Base-by-base conservation (phyloP, 805 yeast species). In the Tetrapisispora phaffii region DNA sequence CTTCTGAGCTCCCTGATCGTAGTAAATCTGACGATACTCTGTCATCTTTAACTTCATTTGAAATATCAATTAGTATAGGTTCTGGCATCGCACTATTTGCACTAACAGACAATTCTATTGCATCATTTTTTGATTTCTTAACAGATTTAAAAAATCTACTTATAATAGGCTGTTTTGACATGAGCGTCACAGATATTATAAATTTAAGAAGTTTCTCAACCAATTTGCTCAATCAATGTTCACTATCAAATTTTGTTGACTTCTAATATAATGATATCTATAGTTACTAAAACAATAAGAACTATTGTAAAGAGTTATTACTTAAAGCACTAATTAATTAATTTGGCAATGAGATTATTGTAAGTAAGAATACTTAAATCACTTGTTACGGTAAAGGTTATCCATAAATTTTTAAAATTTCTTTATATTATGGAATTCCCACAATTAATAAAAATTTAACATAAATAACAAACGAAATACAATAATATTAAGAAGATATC, bases 151-250 rank as follows among this genome's bases (percentile, higher is more conserved):
- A 63, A 35, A 63, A 63, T 42, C 50, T 51, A 41, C 65, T 62
- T 3, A 62, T 62, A 6, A 57, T 48, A 3, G 63, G 61, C 40
- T 62, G 67, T 12, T 42, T 44, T 3, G 50, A 47, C 65, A 60
- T 29, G 7, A 12, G n/a, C n/a, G n/a, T n/a, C n/a, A n/a, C n/a
- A n/a, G n/a, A n/a, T n/a, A n/a, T n/a, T n/a, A n/a, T n/a, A n/a
- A n/a, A n/a, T n/a, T n/a, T n/a, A n/a, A n/a, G n/a, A n/a, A n/a
- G n/a, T n/a, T n/a, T n/a, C n/a, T n/a, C n/a, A n/a, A n/a, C n/a
- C n/a, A n/a, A n/a, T n/a, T n/a, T n/a, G n/a, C n/a, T n/a, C n/a
- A n/a, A n/a, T n/a, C n/a, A n/a, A n/a, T n/a, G n/a, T n/a, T n/a
- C n/a, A n/a, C n/a, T n/a, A n/a, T n/a, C n/a, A n/a, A n/a, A n/a